These are phyloP conservation scores for Sclerotinia trifoliorum DNA, from an alignment of 2,329 filamentous ascomycete genomes.

Conservation along the genomic window DNA sequence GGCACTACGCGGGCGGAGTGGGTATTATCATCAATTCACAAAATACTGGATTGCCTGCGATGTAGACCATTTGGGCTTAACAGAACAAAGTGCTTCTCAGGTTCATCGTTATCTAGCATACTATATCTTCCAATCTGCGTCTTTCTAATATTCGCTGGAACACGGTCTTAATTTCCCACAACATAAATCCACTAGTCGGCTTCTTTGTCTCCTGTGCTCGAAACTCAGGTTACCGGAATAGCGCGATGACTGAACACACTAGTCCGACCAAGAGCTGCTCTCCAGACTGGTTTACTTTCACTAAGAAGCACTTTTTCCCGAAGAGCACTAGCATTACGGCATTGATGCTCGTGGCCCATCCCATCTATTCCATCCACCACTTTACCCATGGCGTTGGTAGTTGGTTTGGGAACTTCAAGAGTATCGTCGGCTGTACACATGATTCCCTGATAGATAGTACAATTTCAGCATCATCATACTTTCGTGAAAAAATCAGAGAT, in stretches of 20 bases:
- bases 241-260: constrained; percentile 5
- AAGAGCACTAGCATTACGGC: not conserved
- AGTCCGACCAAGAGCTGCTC: constrained; percentile 5
- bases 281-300: not conserved
- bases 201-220: not conserved
- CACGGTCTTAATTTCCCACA: not conserved
- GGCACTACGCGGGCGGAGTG: no score
- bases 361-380: constrained; percentile 5
- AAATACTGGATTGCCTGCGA: no score
- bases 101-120: not conserved
- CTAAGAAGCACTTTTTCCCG: constrained; percentile 5
- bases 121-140: no score
- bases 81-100: not conserved
- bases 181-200: not conserved
- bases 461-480: not conserved
- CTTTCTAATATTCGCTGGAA: not conserved
- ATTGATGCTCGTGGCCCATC: not conserved
- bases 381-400: not conserved
- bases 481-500: not conserved
- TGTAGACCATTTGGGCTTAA: not conserved
- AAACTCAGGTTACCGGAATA: not conserved
- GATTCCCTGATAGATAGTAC: not conserved
- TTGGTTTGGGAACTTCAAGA: not conserved
- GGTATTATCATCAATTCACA: no score
- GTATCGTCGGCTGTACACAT: not conserved